Conservation (phyloP, 257 asterid species). For the Solanum clarkiae region DNA sequence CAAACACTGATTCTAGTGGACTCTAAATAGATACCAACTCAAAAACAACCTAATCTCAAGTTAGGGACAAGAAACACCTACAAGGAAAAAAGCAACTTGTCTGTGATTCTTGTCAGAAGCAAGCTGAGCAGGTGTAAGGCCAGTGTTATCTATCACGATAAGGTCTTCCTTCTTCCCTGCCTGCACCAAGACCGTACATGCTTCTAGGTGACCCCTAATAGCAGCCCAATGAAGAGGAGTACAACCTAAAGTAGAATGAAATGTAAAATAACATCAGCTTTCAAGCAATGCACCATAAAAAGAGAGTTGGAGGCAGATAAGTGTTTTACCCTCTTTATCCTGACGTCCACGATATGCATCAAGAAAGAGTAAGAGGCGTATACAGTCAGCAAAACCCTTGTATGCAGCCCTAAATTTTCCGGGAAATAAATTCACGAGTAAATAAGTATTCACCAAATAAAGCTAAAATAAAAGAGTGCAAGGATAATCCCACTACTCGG, state of each 20-base stretch:
- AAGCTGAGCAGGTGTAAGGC: slow-evolving; percentile 96
- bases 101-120: slow-evolving; percentile 92
- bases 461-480: slow-evolving; percentile 1
- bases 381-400: slow-evolving; percentile 94
- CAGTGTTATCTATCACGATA: slow-evolving; percentile 74
- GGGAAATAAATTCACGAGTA: slow-evolving; percentile 5
- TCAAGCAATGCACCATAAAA: neutral
- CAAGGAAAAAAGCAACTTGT: slow-evolving; percentile 99
- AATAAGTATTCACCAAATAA: neutral
- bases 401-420: slow-evolving; percentile 82
- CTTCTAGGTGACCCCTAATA: slow-evolving; percentile 88
- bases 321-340: slow-evolving; percentile 76
- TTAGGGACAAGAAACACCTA: slow-evolving; percentile 34
- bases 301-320: neutral
- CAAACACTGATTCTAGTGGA: neutral
- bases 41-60: neutral
- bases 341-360: slow-evolving; percentile 88
- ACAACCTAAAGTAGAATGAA: slow-evolving; percentile 49
- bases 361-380: slow-evolving; percentile 82
- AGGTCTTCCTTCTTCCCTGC: slow-evolving; percentile 96
- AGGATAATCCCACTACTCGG: neutral
- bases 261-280: neutral
- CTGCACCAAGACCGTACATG: slow-evolving; percentile 97
- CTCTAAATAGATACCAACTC: neutral
- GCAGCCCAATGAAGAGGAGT: slow-evolving; percentile 99